Evolutionary conservation across 805 yeast genomes (phyloP).

Genomic region (Torulaspora delbrueckii): DNA sequence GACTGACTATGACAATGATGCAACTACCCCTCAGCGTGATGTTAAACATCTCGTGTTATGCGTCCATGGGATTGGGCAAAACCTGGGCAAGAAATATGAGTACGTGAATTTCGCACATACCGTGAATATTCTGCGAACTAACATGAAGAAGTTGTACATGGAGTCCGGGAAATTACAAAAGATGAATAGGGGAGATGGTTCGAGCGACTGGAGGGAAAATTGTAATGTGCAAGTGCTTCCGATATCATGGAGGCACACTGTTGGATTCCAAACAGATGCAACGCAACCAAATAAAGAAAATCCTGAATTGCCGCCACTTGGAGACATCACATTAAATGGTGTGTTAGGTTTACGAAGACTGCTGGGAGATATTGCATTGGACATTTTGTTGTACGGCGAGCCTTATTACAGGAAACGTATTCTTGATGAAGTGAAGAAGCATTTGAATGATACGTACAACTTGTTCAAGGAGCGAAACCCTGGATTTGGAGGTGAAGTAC

Average conservation of each 20-base stretch:
- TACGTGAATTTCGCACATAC: constrained; percentile 85
- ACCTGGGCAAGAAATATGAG: constrained; percentile 70
- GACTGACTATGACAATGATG: constrained; percentile 46
- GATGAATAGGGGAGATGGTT: constrained; percentile 41
- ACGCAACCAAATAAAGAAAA: constrained; percentile 41
- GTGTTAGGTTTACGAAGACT: constrained; percentile 70
- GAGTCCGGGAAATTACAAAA: constrained; percentile 40
- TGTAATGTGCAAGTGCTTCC: constrained; percentile 81
- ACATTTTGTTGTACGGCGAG: constrained; percentile 74
- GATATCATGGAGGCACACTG: constrained; percentile 82
- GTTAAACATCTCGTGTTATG: constrained; percentile 66
- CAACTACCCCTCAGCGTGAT: constrained; percentile 36
- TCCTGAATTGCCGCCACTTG: constrained; percentile 52
- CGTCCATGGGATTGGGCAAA: constrained; percentile 93
- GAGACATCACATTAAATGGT: constrained; percentile 72
- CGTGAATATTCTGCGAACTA: constrained; percentile 57
- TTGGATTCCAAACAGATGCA: constrained; percentile 51
- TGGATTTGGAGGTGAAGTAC: constrained; percentile 70
- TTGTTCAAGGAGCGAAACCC: constrained; percentile 62
- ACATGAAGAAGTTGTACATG: constrained; percentile 48
- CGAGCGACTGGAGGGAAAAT: constrained; percentile 43
- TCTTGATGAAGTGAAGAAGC: constrained; percentile 52
- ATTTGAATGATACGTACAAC: constrained; percentile 58
- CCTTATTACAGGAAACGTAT: constrained; percentile 61
- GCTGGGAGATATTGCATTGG: constrained; percentile 82